These are phyloP conservation scores for Rhizopus delemar DNA, from an alignment of 371 early-diverging fungal genomes.

Conservation along the genomic window DNA sequence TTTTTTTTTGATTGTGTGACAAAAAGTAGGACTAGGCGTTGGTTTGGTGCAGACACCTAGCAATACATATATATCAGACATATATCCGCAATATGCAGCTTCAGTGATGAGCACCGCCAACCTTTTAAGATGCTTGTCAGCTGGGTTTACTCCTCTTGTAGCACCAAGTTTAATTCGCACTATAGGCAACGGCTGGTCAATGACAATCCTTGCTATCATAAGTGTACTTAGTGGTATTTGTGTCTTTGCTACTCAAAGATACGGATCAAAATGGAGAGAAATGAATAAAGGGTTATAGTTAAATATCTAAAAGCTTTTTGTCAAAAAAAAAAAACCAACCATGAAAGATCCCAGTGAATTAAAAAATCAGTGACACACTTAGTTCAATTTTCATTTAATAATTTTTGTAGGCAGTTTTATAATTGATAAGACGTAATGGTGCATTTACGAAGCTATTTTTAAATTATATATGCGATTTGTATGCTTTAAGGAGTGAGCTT, in stretches of 20 bases:
- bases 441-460: no score
- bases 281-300: background rate
- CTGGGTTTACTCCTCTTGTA: slow-evolving; percentile 42
- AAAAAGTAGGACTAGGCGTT: slow-evolving; percentile 48
- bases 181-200: slow-evolving; percentile 53
- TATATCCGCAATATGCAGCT: slow-evolving; percentile 43
- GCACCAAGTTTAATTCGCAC: slow-evolving; percentile 34
- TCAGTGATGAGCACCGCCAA: slow-evolving; percentile 48
- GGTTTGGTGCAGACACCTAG: slow-evolving; percentile 48
- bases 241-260: slow-evolving; percentile 29
- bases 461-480: no score
- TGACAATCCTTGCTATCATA: slow-evolving; percentile 38
- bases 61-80: slow-evolving; percentile 50
- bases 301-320: background rate
- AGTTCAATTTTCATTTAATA: no score
- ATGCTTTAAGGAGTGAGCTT: no score
- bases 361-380: no score
- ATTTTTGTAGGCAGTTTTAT: no score
- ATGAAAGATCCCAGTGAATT: no score
- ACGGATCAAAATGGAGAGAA: slow-evolving; percentile 24
- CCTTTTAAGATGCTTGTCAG: slow-evolving; percentile 43
- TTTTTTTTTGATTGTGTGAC: background rate
- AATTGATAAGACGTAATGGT: no score
- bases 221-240: slow-evolving; percentile 36
- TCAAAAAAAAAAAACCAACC: background rate